Evolutionary conservation across 495 filamentous ascomycete species (phyloP), one percentile per base, ranked within the genome.

Genomic region (Xeromyces bisporus): DNA sequence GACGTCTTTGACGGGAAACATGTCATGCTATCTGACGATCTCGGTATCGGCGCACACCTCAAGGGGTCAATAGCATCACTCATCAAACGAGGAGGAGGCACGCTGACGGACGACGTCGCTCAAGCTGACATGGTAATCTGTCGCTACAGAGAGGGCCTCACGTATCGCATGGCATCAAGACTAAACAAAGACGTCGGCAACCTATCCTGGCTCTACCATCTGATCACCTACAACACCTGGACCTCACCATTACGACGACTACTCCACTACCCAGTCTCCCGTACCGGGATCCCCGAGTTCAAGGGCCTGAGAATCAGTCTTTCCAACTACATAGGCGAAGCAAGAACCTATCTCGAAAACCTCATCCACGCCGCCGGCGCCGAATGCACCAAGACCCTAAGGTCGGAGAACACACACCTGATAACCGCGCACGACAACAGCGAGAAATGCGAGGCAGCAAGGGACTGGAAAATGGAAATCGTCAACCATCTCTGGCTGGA

Each of bases 401-500:
- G 80, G 48, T 69, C 77, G 33, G 82, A 92, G 28, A 96, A 96
- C 44, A 96, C 86, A 0, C 89, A 97, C 53, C 64, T 97, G 2
- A 82, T 97, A 37, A 92, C 89, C 3, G 89, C 89, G 3, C 77
- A 92, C 40, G 70, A 71, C 18, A 64, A 66, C 31, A 83, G 84
- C 42, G 89, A 96, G 46, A 99, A 99, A 51, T 92, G 77, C 43
- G 71, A 71, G 4, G 89, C 89, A 0, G 89, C 89, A 0, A 69
- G 66, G 41, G 91, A 96, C 50, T 99, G 89, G 89, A 75, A 76
- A 18, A 73, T 96, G 17, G 53, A 87, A 26, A 75, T 91, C 38
- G 63, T 91, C 33, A 99, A 99, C 48, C 87, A 96, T 43, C 62
- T 99, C 1, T 99, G 89, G 89, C 67, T 99, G 27, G 89, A 99